Percentiles rank a stretch among this genome's conserved stretches.
Conservation (phyloP, 345 rosid genomes). For the Eucalyptus paniculata region DNA sequence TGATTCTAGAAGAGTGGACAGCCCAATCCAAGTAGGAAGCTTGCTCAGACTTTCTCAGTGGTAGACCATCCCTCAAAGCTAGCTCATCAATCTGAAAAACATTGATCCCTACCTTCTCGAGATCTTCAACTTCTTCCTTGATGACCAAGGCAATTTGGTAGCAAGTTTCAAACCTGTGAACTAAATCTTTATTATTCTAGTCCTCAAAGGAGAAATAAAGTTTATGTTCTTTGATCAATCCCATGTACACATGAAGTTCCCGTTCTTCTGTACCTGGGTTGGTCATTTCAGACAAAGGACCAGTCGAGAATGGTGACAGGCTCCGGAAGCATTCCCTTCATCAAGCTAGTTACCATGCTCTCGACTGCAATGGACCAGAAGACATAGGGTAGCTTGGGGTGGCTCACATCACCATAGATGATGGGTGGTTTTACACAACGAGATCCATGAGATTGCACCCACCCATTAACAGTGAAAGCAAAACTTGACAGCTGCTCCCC, state of each 20-base stretch:
- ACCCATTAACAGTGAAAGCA: no score
- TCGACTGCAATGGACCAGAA: accelerated
- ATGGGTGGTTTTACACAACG: no score
- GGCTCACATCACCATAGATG: no score
- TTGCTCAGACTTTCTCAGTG: conserved; percentile 87
- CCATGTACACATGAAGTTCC: background rate
- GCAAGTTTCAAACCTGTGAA: conserved; percentile 63
- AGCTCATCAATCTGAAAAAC: conserved; percentile 96
- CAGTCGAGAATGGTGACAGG: conserved; percentile 94
- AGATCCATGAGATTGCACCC: no score
- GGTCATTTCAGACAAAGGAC: conserved; percentile 96
- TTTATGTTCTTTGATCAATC: background rate
- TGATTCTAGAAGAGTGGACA: no score
- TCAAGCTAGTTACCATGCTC: no score
- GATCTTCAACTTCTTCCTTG: conserved; percentile 97
- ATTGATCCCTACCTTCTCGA: conserved; percentile 73
- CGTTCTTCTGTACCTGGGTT: conserved; percentile 48
- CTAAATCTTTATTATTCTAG: background rate
- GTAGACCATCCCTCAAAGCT: conserved; percentile 90
- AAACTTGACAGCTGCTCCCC: no score
- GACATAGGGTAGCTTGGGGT: no score
- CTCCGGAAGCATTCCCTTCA: conserved; percentile 93
- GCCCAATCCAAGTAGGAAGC: background rate
- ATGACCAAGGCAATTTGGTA: conserved; percentile 97
- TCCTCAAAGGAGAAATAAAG: background rate